Evolutionary conservation across 1,284 basidiomycete species (phyloP), one percentile per base, ranked within the genome.

Genomic region (Pyrrhoderma lamaoense): DNA sequence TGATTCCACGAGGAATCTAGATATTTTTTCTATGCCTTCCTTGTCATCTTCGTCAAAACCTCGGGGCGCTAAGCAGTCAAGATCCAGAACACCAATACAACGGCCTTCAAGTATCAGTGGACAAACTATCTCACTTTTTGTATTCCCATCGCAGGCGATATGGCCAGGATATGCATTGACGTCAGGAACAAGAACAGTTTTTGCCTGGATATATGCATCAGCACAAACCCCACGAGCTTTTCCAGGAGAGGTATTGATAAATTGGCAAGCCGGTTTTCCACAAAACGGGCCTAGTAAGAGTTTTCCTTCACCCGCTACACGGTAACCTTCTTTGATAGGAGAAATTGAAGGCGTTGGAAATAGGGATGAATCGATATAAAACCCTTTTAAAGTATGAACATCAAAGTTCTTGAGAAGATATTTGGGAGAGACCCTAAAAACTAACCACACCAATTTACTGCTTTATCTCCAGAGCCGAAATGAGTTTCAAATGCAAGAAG

Each of bases 361-460:
- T 39, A 86, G 67, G 35, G 70, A 67, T 1, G 84, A 73, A 58
- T 79, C 68, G 50, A 93, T 67, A 68, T 95, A 94, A 70, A 95
- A 93, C 18, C 91, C 90, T 91, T 61, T 9, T 2, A 23, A 52
- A 40, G 34, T 25, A n/a, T 11, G 31, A 27, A 45, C 27, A 11
- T 5, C 11, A 5, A 5, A 31, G 27, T 31, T n/a, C 11, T 19
- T 31, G 37, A 51, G 25, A 39, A 39, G n/a, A 45, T 34, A 42
- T 37, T 14, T 48, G 38, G 27, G 38, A 34, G 23, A 43, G 35
- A 35, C 27, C 5, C 21, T 39, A 38, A 14, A 27, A 55, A 34
- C 80, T 69, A 60, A 92, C 90, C 91, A 73, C 82, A 84, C 92
- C 92, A 94, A 62, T 93, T 93, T 21, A 93, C 89, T 3, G 85